Conservation (phyloP, 345 rosid species). For the Dipteronia dyeriana region DNA sequence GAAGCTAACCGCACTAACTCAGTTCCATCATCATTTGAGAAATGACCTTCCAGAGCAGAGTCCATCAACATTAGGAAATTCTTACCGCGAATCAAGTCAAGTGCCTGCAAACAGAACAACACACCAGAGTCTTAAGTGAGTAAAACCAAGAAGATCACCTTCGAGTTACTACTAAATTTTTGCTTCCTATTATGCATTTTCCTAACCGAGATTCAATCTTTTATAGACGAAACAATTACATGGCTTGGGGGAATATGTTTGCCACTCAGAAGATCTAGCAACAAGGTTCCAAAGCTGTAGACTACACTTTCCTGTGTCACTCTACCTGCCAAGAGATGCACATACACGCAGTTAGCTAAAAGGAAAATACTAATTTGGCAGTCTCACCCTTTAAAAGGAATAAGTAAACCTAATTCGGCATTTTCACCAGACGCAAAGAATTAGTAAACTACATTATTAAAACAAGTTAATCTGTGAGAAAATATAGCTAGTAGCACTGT, state of each 20-base stretch:
- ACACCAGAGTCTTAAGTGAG: background rate
- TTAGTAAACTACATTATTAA: background rate
- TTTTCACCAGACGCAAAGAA: too few relatives aligned
- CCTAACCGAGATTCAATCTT: background rate
- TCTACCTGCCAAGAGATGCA: conserved; percentile 60
- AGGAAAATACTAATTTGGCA: too few relatives aligned
- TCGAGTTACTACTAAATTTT: background rate
- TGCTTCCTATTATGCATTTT: background rate
- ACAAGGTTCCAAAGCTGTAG: conserved; percentile 94
- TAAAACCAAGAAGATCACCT: background rate
- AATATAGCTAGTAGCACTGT: background rate
- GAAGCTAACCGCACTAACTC: conserved; percentile 84
- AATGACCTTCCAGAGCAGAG: conserved; percentile 93
- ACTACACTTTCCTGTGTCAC: conserved; percentile 90
- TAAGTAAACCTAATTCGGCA: background rate
- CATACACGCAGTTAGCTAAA: conserved; percentile 14
- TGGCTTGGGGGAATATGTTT: conserved; percentile 98
- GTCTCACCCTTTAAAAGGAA: background rate
- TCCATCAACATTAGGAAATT: conserved; percentile 94
- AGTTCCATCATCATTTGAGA: conserved; percentile 93
- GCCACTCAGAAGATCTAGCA: conserved; percentile 96
- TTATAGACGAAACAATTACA: conserved; percentile 47
- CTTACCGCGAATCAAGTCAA: conserved; percentile 88
- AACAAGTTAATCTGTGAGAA: background rate
- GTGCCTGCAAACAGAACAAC: conserved; percentile 66